Evolutionary conservation across 768 basidiomycete genomes (phyloP).

Genomic region (Pisolithus orientalis): DNA sequence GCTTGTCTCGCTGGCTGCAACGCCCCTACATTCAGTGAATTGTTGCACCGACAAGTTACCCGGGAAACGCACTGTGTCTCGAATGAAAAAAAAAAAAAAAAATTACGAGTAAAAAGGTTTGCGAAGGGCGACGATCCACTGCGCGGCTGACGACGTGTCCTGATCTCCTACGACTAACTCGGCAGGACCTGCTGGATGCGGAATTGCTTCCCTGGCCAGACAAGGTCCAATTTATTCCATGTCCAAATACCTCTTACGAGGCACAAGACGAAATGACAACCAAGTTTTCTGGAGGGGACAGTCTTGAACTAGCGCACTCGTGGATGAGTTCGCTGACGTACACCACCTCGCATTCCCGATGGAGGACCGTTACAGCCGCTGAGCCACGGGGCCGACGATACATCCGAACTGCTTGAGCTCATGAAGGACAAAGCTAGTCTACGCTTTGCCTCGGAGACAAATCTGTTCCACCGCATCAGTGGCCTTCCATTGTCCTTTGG

Average conservation of each 20-base stretch:
- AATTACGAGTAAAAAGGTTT: slow-evolving; percentile 52
- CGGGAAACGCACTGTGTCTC: too few relatives aligned
- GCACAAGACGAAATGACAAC: slow-evolving; percentile 64
- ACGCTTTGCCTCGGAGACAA: neutral
- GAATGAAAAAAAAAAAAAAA: too few relatives aligned
- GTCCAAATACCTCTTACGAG: slow-evolving; percentile 55
- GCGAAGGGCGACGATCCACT: slow-evolving; percentile 64
- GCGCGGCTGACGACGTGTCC: slow-evolving; percentile 83
- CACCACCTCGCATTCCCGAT: slow-evolving; percentile 72
- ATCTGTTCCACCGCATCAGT: neutral
- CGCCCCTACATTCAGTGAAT: too few relatives aligned
- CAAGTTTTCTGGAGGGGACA: slow-evolving; percentile 95
- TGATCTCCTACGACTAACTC: slow-evolving; percentile 92
- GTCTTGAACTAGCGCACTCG: slow-evolving; percentile 90
- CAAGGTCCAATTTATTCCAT: slow-evolving; percentile 85
- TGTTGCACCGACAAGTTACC: too few relatives aligned
- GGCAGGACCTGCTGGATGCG: slow-evolving; percentile 81
- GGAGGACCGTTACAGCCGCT: slow-evolving; percentile 82
- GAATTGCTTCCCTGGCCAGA: slow-evolving; percentile 91
- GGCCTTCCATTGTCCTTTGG: neutral
- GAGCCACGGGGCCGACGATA: slow-evolving; percentile 34
- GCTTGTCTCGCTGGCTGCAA: too few relatives aligned
- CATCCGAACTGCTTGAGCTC: neutral
- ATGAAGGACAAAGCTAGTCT: neutral
- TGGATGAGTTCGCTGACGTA: slow-evolving; percentile 50